phyloP scores from a whole-genome alignment of 208 protist species.

The Leishmania aethiopica region DNA sequence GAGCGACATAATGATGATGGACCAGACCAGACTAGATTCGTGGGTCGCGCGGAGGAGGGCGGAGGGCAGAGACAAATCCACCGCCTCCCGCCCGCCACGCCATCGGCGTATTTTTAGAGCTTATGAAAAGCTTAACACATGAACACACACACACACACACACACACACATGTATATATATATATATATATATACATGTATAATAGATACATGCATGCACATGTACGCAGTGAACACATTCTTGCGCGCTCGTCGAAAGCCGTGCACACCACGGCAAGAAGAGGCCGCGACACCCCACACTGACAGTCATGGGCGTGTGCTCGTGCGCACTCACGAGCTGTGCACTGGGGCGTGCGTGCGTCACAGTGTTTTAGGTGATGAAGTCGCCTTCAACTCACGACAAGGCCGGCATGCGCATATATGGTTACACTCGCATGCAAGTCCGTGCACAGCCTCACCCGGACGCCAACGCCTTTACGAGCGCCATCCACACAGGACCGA shows the following conservation, averaged over 20 bases:
- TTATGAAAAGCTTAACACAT: not conserved
- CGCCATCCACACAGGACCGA: not conserved
- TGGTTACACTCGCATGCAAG: no score
- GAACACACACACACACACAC: not conserved
- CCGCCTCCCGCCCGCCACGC: no score
- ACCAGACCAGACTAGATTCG: no score
- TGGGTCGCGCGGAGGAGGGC: not conserved
- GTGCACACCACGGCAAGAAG: not conserved
- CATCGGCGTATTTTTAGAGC: not conserved
- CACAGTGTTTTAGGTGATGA: not conserved
- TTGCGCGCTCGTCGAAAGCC: not conserved
- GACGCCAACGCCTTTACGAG: not conserved
- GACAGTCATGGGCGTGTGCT: not conserved
- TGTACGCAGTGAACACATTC: not conserved
- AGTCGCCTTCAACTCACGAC: not conserved
- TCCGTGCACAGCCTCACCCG: no score
- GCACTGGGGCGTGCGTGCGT: not conserved
- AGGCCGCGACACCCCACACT: not conserved
- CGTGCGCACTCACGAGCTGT: no score
- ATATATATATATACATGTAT: not conserved
- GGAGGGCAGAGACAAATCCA: not conserved
- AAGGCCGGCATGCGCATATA: not conserved
- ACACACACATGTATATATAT: not conserved
- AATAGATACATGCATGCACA: not conserved
- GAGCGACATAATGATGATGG: no score